Evolutionary conservation across 2,329 filamentous ascomycete species (phyloP), one percentile per base, ranked within the genome.

Genomic region (Pseudogymnoascus sp.): DNA sequence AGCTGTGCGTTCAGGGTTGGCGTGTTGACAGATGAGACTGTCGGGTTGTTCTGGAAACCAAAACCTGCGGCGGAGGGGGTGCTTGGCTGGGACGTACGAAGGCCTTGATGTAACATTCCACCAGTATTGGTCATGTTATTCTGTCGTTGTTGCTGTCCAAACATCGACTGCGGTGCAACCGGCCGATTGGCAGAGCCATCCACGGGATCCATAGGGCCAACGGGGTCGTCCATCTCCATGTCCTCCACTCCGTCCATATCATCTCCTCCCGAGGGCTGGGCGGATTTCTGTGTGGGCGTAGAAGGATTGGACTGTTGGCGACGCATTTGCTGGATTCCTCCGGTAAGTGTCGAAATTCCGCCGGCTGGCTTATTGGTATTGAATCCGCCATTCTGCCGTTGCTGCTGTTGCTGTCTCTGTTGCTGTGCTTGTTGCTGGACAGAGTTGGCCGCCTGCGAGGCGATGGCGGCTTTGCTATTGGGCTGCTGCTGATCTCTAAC

Each of bases 1-100:
- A 56, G 87, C 67, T 92, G 88, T 1, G 91, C 91, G 65, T 89
- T 89, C 64, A 97, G 82, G 0, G 92, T 96, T 0, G 93, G 93
- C 0, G 93, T 97, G 75, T 97, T 97, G 63, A 97, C 93, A 3
- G 92, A 97, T 2, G 94, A 99, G 16, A 97, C 93, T 1, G 92
- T 97, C 14, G 93, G 93, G 74, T 97, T 97, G 74, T 96, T 91
- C 73, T 92, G 89, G 68, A 96, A 86, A 60, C 87, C 87, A 71
- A 93, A 91, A 69, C 82, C 86, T 56, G 88, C 84, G 25, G 90
- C 82, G 33, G 88, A 87, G 1, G 93, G 93, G 0, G 93, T 97
- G 3, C 90, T 86, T 1, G 92, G 93, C 67, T 92, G 91, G 4
- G 92, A 95, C 8, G 87, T 90, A 64, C 91, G 88, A 65, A 97